These are phyloP conservation scores for Tripterygium wilfordii DNA, from an alignment of 177 flowering plant species.

Conservation along the genomic window DNA sequence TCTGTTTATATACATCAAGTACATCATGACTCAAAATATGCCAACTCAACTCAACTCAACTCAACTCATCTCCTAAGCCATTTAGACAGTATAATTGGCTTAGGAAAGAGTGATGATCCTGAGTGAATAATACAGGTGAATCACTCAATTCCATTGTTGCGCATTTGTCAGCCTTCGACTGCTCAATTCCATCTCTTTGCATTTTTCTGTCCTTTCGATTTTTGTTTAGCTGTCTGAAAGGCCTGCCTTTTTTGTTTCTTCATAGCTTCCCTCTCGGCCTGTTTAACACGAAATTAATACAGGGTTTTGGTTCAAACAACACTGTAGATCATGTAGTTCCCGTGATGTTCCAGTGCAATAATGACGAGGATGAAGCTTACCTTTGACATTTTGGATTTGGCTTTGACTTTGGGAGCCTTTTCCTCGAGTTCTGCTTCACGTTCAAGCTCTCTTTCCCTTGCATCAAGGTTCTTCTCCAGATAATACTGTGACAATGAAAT, in stretches of 20 bases:
- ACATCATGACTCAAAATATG: too few species aligned
- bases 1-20: too few species aligned
- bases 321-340: background rate
- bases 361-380: constrained; percentile 21
- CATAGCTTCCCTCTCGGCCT: constrained; percentile 93
- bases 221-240: constrained; percentile 84
- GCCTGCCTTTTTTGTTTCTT: constrained; percentile 86
- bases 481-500: constrained; percentile 96
- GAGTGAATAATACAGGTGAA: too few species aligned
- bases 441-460: constrained; percentile 65
- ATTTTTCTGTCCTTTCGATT: constrained; percentile 78
- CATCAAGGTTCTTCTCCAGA: constrained; percentile 94
- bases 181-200: constrained; percentile 93
- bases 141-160: too few species aligned
- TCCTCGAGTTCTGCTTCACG: constrained; percentile 95
- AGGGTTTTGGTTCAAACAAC: background rate
- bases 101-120: too few species aligned
- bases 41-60: too few species aligned
- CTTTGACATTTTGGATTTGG: constrained; percentile 98
- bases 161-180: too few species aligned
- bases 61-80: too few species aligned
- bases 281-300: constrained; percentile 6
- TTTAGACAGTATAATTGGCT: too few species aligned
- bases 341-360: too few species aligned
- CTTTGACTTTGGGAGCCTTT: constrained; percentile 85